These are phyloP conservation scores for Skeletonema costatum DNA, from an alignment of 108 stramenopile genomes.

Conservation along the genomic window DNA sequence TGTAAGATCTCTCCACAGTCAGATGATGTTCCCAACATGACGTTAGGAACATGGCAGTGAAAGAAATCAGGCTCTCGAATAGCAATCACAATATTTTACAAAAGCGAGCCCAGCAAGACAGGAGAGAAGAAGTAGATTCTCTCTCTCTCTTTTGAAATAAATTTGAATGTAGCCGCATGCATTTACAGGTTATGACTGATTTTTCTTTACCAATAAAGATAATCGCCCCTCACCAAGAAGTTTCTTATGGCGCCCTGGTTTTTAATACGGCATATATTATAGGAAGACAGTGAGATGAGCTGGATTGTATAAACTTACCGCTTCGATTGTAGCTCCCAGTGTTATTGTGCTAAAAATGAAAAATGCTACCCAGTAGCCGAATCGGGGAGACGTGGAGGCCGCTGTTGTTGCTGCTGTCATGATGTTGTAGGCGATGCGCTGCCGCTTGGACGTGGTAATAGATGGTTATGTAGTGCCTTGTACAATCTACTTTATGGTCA, in stretches of 20 bases:
- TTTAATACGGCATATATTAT: conserved; percentile 47
- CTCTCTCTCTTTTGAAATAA: not conserved
- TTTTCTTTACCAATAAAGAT: not conserved
- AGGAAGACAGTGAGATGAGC: not conserved
- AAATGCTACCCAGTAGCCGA: conserved; percentile 74
- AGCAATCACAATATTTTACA: not conserved
- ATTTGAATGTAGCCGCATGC: conserved; percentile 46
- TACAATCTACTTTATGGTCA: no score
- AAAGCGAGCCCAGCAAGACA: conserved; percentile 3
- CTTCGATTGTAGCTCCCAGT: conserved; percentile 61
- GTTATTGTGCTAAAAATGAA: conserved; percentile 66
- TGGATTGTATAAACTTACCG: conserved; percentile 44
- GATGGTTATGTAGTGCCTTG: no score
- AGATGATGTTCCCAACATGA: not conserved
- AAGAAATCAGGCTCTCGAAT: not conserved
- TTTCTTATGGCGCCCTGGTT: conserved; percentile 44
- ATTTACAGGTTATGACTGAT: conserved; percentile 43
- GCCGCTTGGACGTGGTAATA: no score
- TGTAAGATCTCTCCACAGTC: not conserved
- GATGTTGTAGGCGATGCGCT: not conserved
- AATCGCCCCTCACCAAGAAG: conserved; percentile 33
- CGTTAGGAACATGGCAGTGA: not conserved
- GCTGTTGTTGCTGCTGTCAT: not conserved
- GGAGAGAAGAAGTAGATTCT: not conserved
- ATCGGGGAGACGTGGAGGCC: conserved; percentile 59